Percentiles rank a stretch among this genome's conserved stretches.
Evolutionary conservation across 306 rosid species (phyloP).

Genomic region (Cercis canadensis): DNA sequence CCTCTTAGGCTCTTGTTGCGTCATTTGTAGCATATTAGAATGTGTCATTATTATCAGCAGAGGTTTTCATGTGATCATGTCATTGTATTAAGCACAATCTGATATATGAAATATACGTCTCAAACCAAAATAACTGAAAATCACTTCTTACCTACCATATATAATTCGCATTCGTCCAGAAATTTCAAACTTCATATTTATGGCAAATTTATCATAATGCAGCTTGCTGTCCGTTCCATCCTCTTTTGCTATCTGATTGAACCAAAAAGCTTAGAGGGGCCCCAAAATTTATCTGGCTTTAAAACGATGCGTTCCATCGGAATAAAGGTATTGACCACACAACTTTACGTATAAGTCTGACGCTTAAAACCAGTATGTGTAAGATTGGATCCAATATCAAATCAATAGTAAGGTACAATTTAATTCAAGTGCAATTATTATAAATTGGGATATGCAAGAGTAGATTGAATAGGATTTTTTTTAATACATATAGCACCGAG

Average conservation of each 20-base stretch:
- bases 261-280: constrained; percentile 21
- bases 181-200: constrained; percentile 21
- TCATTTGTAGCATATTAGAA: constrained; percentile 31
- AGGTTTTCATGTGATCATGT: constrained; percentile 35
- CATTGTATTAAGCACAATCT: constrained; percentile 14
- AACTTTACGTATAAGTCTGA: not conserved
- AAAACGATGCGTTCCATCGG: constrained; percentile 6
- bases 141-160: constrained; percentile 41
- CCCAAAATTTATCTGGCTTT: constrained; percentile 23
- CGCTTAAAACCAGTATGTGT: not conserved
- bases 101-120: constrained; percentile 17
- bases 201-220: constrained; percentile 8
- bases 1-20: constrained; percentile 23
- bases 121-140: constrained; percentile 34
- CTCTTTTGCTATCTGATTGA: not conserved
- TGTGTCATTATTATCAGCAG: constrained; percentile 32
- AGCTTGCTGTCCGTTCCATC: constrained; percentile 7
- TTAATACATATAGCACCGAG: too few species aligned
- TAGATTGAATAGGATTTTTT: too few species aligned
- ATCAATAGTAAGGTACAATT: too few species aligned
- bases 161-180: constrained; percentile 19
- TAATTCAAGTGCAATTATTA: too few species aligned
- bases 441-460: too few species aligned
- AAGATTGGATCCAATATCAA: not conserved
- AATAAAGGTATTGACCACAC: not conserved